Percentiles rank a stretch among this genome's conserved stretches.
Evolutionary conservation across 345 rosid species (phyloP).

Genomic region (Kernera saxatilis): DNA sequence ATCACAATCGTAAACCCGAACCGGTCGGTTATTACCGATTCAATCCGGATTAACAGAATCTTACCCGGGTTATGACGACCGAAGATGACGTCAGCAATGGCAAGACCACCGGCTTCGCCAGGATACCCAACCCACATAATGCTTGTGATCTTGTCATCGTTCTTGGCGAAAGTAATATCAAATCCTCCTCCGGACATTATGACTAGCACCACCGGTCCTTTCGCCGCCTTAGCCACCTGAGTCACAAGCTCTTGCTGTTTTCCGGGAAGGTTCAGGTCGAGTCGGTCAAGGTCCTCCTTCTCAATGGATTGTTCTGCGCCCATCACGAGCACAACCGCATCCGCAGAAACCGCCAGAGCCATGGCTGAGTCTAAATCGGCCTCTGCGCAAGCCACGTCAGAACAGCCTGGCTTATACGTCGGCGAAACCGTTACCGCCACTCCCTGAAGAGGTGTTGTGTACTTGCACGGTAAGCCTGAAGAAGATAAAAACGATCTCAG

Average conservation of each 20-base stretch:
- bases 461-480: slow-evolving; percentile 67
- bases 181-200: slow-evolving; percentile 83
- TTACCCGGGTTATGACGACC: slow-evolving; percentile 67
- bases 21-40: neutral
- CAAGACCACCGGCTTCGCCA: slow-evolving; percentile 72
- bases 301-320: slow-evolving; percentile 59
- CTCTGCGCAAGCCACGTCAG: slow-evolving; percentile 39
- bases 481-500: neutral
- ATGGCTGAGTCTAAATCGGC: slow-evolving; percentile 43
- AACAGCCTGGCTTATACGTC: slow-evolving; percentile 36
- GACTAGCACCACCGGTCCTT: slow-evolving; percentile 69
- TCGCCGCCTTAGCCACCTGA: slow-evolving; percentile 52
- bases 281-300: slow-evolving; percentile 45
- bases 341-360: slow-evolving; percentile 42
- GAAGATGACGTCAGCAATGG: slow-evolving; percentile 66
- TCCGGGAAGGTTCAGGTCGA: slow-evolving; percentile 55
- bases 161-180: slow-evolving; percentile 62
- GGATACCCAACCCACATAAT: slow-evolving; percentile 58
- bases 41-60: neutral
- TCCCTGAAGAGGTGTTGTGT: slow-evolving; percentile 59
- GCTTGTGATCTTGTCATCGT: slow-evolving; percentile 44
- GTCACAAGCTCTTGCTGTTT: slow-evolving; percentile 51
- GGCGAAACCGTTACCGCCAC: slow-evolving; percentile 43
- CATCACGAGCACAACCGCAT: slow-evolving; percentile 62
- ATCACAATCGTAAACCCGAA: neutral